A percentile compares a stretch with the other conserved stretches of the same genome.
These are phyloP conservation scores for Neurospora sp. DNA, from an alignment of 495 filamentous ascomycete genomes.

Conservation along the genomic window DNA sequence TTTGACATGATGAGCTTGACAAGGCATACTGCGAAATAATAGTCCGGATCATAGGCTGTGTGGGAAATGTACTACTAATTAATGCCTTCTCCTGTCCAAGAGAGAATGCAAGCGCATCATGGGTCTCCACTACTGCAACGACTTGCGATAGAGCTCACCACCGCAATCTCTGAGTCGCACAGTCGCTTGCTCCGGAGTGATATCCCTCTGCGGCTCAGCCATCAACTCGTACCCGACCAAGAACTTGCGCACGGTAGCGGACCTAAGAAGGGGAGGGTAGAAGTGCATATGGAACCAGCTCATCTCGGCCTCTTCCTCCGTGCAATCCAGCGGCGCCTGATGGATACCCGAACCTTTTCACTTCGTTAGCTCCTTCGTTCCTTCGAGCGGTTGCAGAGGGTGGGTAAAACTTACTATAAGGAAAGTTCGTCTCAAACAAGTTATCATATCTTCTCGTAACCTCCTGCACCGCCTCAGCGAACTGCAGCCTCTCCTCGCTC, in stretches of 20 bases:
- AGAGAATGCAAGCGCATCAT: background rate
- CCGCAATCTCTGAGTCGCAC: slow-evolving; percentile 61
- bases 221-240: slow-evolving; percentile 91
- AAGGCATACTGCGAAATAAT: background rate
- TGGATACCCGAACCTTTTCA: slow-evolving; percentile 63
- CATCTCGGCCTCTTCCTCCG: slow-evolving; percentile 69
- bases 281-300: slow-evolving; percentile 96
- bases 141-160: slow-evolving; percentile 74
- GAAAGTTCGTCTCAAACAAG: slow-evolving; percentile 91
- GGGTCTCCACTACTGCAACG: slow-evolving; percentile 29
- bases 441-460: slow-evolving; percentile 90
- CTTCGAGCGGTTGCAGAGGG: background rate
- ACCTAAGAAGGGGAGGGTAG: slow-evolving; percentile 85
- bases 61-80: background rate
- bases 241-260: slow-evolving; percentile 92
- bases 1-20: background rate
- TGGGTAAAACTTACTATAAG: slow-evolving; percentile 56
- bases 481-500: slow-evolving; percentile 50
- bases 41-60: background rate
- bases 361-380: slow-evolving; percentile 1
- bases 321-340: slow-evolving; percentile 85
- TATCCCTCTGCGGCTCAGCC: slow-evolving; percentile 94
- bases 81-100: slow-evolving; percentile 2
- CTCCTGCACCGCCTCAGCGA: slow-evolving; percentile 79
- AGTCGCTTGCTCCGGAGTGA: slow-evolving; percentile 94